phyloP scores from a whole-genome alignment of 2,329 filamentous ascomycete genomes.

The Didymella lethalis region DNA sequence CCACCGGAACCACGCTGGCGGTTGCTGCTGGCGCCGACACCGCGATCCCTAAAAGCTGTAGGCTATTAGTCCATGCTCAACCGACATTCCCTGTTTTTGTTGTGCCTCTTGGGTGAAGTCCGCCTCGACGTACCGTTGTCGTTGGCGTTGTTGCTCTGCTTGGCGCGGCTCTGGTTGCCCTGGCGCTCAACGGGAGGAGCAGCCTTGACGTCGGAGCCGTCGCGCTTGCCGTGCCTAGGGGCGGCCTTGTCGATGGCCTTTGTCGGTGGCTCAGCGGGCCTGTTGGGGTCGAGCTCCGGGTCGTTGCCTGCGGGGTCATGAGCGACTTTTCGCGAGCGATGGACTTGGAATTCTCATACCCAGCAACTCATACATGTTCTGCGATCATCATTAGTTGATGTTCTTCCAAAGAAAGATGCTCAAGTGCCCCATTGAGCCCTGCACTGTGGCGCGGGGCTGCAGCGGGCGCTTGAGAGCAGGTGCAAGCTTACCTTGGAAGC shows the following conservation, averaged over 20 bases:
- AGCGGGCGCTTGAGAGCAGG: slow-evolving; percentile 21
- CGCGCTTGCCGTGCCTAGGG: slow-evolving; percentile 83
- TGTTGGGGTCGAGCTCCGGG: slow-evolving; percentile 75
- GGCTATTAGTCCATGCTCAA: slow-evolving; percentile 29
- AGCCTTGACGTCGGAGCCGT: slow-evolving; percentile 74
- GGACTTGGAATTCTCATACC: slow-evolving; percentile 66
- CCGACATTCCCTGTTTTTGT: slow-evolving; percentile 1
- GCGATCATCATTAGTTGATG: slow-evolving; percentile 49
- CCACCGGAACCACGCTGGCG: slow-evolving; percentile 67
- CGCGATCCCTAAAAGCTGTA: slow-evolving; percentile 87
- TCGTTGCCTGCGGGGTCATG: slow-evolving; percentile 66
- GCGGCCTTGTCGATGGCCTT: slow-evolving; percentile 88
- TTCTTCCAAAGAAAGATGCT: neutral
- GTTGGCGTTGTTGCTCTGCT: slow-evolving; percentile 71
- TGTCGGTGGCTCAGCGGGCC: slow-evolving; percentile 77
- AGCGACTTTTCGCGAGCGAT: slow-evolving; percentile 27
- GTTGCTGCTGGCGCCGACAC: slow-evolving; percentile 82
- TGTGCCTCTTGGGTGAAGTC: slow-evolving; percentile 1
- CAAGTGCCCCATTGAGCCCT: slow-evolving; percentile 22
- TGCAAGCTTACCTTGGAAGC: slow-evolving; percentile 53
- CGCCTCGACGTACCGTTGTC: slow-evolving; percentile 80
- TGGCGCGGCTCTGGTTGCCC: slow-evolving; percentile 40
- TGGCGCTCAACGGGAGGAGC: slow-evolving; percentile 49
- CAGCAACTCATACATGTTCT: slow-evolving; percentile 99
- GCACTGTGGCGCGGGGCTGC: slow-evolving; percentile 19